Conservation (phyloP, 306 rosid species). For the Spatholobus suberectus region DNA sequence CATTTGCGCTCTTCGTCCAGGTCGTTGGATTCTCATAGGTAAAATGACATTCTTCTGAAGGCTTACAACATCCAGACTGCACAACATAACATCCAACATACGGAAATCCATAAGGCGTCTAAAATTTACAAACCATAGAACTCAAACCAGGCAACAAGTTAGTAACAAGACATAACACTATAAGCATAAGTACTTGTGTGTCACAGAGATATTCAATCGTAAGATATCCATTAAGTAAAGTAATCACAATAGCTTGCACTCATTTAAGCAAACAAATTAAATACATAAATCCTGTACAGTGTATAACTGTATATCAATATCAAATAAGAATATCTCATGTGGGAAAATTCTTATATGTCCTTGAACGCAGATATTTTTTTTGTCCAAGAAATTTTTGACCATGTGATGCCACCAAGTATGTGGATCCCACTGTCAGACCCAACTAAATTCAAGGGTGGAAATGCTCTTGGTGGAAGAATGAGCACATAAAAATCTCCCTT, state of each 20-base stretch:
- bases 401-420: background rate
- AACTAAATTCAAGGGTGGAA: background rate
- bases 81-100: background rate
- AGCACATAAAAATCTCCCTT: background rate
- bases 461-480: background rate
- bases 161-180: background rate
- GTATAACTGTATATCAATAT: no score
- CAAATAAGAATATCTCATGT: no score
- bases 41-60: constrained; percentile 61
- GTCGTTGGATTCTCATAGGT: constrained; percentile 44
- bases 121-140: no score
- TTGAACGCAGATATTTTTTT: background rate
- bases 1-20: constrained; percentile 44
- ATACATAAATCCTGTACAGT: background rate
- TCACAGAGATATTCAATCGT: background rate
- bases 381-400: background rate
- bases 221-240: background rate
- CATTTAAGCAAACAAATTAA: no score
- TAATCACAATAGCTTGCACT: background rate
- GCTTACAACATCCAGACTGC: constrained; percentile 95
- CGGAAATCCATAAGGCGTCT: background rate
- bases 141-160: no score
- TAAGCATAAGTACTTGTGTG: background rate
- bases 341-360: background rate
- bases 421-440: constrained; percentile 20